Evolutionary conservation across 192 early-diverging fungal species (phyloP).

Genomic region (Entomortierella lignicola): DNA sequence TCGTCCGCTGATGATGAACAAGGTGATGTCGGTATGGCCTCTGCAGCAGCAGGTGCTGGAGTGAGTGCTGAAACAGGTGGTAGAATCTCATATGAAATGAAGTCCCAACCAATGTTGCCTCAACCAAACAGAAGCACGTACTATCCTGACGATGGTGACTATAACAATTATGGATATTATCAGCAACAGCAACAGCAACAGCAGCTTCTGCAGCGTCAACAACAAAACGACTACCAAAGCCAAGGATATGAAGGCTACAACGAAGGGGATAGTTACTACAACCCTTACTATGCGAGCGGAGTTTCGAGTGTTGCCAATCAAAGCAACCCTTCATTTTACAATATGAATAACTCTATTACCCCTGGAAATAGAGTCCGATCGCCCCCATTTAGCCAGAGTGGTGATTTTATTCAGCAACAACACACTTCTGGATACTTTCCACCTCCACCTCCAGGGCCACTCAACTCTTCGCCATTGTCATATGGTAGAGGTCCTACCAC

Average conservation of each 20-base stretch:
- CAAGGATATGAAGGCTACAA: conserved; percentile 19
- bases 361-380: background rate
- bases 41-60: background rate
- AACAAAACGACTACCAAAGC: conserved; percentile 13
- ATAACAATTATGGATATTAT: conserved; percentile 22
- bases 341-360: background rate
- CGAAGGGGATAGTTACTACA: conserved; percentile 33
- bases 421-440: conserved; percentile 22
- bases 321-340: conserved; percentile 20
- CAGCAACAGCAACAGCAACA: conserved; percentile 36
- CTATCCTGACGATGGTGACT: conserved; percentile 26
- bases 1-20: conserved; percentile 24
- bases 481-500: conserved; percentile 1
- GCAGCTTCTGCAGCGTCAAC: conserved; percentile 17
- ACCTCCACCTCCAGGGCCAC: conserved; percentile 10
- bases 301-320: conserved; percentile 3
- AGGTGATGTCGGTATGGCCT: conserved; percentile 7
- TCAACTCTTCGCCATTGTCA: background rate
- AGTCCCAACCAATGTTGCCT: conserved; percentile 5
- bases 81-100: background rate
- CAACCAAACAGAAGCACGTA: conserved; percentile 1
- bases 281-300: conserved; percentile 38
- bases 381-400: background rate
- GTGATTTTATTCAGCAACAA: conserved; percentile 17
- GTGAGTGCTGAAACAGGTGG: background rate